Evolutionary conservation across 768 basidiomycete genomes (phyloP).

Genomic region (Inosperma sp.): DNA sequence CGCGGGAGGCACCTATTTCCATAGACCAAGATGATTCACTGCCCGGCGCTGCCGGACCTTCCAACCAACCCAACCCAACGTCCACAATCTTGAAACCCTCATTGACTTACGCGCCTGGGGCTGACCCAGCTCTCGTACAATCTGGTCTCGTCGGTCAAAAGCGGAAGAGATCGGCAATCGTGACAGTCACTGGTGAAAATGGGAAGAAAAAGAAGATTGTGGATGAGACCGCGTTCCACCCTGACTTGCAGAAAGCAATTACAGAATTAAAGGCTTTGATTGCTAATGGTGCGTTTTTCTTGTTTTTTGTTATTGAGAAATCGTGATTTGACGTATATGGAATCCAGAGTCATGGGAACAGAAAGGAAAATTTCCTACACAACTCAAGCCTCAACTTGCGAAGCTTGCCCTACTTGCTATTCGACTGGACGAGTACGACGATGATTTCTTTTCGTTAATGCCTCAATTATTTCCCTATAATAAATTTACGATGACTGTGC

Average conservation of each 20-base stretch:
- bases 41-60: neutral
- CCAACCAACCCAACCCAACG: neutral
- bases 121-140: constrained; percentile 31
- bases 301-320: neutral
- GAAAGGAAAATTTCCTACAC: constrained; percentile 87
- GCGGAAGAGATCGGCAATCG: constrained; percentile 46
- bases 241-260: constrained; percentile 59
- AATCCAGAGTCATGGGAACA: constrained; percentile 66
- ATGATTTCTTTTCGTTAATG: constrained; percentile 87
- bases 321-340: neutral
- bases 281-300: constrained; percentile 39
- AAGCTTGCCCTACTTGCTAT: constrained; percentile 74
- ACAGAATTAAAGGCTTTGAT: constrained; percentile 59
- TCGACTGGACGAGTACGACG: constrained; percentile 82
- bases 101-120: constrained; percentile 17
- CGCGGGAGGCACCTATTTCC: constrained; percentile 49
- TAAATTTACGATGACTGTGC: constrained; percentile 85
- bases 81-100: neutral
- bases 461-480: constrained; percentile 91
- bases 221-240: constrained; percentile 69
- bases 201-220: constrained; percentile 72
- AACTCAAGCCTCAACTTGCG: constrained; percentile 68
- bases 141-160: constrained; percentile 39
- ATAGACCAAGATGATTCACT: constrained; percentile 34
- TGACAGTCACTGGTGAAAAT: constrained; percentile 40